These are phyloP conservation scores for Chlorencoelia australis DNA, from an alignment of 2,329 filamentous ascomycete species.

Conservation along the genomic window DNA sequence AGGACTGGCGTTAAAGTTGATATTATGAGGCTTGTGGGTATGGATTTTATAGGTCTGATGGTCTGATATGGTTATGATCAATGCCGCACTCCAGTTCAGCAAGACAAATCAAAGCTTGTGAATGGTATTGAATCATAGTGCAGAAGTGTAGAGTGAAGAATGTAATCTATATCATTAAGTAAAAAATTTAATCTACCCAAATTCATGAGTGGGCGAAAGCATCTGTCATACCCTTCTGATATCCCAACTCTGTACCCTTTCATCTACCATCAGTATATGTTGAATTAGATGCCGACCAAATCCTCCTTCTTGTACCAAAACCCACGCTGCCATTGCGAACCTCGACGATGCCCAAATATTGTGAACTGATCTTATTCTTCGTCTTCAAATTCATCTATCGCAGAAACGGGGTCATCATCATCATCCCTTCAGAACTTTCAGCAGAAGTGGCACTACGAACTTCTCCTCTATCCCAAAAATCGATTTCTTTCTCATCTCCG, in stretches of 20 bases:
- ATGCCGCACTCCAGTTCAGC: too few relatives aligned
- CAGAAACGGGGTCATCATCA: slow-evolving; percentile 24
- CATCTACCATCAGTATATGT: neutral
- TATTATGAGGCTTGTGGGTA: neutral
- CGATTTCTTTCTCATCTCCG: slow-evolving; percentile 38
- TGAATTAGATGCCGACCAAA: slow-evolving; percentile 3
- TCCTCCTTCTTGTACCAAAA: slow-evolving; percentile 1
- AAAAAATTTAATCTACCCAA: too few relatives aligned
- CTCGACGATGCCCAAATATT: slow-evolving; percentile 41
- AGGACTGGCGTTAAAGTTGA: too few relatives aligned
- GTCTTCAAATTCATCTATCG: slow-evolving; percentile 32
- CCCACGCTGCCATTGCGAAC: neutral
- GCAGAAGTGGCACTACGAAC: slow-evolving; percentile 20
- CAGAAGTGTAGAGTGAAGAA: too few relatives aligned
- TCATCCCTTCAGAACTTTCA: slow-evolving; percentile 20
- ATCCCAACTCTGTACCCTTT: neutral
- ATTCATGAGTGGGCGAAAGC: too few relatives aligned
- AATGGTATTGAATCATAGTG: too few relatives aligned
- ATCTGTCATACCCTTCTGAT: slow-evolving; percentile 1
- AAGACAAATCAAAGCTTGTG: too few relatives aligned
- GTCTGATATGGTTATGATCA: too few relatives aligned
- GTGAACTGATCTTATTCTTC: slow-evolving; percentile 39
- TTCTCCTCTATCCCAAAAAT: slow-evolving; percentile 39
- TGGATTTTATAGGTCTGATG: neutral
- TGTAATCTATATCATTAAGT: too few relatives aligned